These are phyloP conservation scores for Trichoderma gracile DNA, from an alignment of 2,329 filamentous ascomycete species.

Conservation along the genomic window DNA sequence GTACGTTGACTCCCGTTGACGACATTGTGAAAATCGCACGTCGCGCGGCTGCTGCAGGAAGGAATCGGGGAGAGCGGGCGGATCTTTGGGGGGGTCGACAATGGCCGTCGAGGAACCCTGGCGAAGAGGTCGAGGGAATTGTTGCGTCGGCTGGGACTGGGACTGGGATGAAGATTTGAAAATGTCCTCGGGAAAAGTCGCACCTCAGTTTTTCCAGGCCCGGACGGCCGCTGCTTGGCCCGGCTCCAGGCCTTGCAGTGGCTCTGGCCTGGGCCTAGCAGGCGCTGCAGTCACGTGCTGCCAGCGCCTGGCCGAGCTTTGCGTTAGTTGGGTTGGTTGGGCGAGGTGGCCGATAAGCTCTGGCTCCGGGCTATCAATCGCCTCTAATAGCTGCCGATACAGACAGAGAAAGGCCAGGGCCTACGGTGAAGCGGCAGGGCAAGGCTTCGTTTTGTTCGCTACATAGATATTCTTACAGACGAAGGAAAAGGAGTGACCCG, in stretches of 20 bases:
- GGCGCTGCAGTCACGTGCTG: conserved; percentile 18
- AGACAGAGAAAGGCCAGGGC: background rate
- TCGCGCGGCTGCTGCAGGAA: conserved; percentile 43
- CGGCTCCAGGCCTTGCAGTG: conserved; percentile 31
- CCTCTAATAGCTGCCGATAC: conserved; percentile 9
- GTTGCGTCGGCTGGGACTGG: conserved; percentile 38
- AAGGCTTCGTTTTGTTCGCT: too few relatives aligned
- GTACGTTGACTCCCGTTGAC: conserved; percentile 69
- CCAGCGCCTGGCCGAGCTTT: background rate
- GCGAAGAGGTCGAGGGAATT: conserved; percentile 44
- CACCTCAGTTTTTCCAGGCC: conserved; percentile 43
- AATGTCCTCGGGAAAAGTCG: conserved; percentile 51
- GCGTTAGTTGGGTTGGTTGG: too few relatives aligned
- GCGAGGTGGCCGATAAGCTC: conserved; percentile 16
- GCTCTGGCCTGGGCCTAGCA: conserved; percentile 1
- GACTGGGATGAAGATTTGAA: conserved; percentile 42
- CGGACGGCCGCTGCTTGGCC: conserved; percentile 39
- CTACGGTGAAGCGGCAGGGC: conserved; percentile 1
- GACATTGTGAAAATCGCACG: conserved; percentile 58
- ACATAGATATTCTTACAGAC: conserved; percentile 1
- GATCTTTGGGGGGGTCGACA: conserved; percentile 41
- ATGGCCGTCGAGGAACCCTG: conserved; percentile 50
- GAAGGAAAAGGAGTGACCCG: conserved; percentile 15
- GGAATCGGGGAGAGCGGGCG: conserved; percentile 40
- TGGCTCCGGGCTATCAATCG: too few relatives aligned